Conservation (phyloP, 768 basidiomycete genomes). For the Omphalotus guepiniiformis region DNA sequence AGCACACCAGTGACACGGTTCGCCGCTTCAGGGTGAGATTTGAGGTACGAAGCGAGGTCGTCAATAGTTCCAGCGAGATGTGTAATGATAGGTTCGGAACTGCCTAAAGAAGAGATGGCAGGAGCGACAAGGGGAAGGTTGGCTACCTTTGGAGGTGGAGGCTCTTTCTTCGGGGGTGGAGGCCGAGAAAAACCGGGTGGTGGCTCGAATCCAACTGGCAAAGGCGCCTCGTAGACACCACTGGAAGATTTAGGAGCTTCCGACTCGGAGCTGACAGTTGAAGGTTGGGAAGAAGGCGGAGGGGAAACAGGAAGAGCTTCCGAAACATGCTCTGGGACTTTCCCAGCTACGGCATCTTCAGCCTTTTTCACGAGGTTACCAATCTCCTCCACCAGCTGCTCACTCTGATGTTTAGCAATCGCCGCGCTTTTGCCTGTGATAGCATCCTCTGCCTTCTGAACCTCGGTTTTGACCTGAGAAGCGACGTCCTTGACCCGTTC, state of each 20-base stretch:
- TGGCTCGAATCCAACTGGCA: constrained; percentile 93
- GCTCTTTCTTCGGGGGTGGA: constrained; percentile 41
- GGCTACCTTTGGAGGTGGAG: constrained; percentile 24
- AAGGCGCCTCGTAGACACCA: constrained; percentile 58
- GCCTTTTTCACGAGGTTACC: constrained; percentile 66
- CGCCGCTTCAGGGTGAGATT: constrained; percentile 63
- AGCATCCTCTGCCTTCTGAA: constrained; percentile 33
- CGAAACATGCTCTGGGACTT: constrained; percentile 27
- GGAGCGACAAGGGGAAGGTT: constrained; percentile 79
- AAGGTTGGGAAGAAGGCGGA: constrained; percentile 9
- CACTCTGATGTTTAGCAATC: constrained; percentile 40
- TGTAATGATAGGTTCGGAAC: constrained; percentile 87
- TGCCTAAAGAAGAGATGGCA: constrained; percentile 61
- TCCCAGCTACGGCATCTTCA: constrained; percentile 61
- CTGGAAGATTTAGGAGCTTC: constrained; percentile 2
- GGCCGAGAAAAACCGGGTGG: constrained; percentile 84
- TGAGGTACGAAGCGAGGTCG: constrained; percentile 80
- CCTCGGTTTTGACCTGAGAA: constrained; percentile 44
- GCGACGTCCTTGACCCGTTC: constrained; percentile 39
- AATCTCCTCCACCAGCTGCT: constrained; percentile 58
- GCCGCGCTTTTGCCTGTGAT: constrained; percentile 34
- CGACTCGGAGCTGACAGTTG: neutral
- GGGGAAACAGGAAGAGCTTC: constrained; percentile 19
- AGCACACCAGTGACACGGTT: constrained; percentile 71
- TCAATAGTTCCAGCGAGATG: constrained; percentile 94